Evolutionary conservation across 1,139 yeast genomes (phyloP), one percentile per base, ranked within the genome.

Genomic region (Lodderomyces theae): DNA sequence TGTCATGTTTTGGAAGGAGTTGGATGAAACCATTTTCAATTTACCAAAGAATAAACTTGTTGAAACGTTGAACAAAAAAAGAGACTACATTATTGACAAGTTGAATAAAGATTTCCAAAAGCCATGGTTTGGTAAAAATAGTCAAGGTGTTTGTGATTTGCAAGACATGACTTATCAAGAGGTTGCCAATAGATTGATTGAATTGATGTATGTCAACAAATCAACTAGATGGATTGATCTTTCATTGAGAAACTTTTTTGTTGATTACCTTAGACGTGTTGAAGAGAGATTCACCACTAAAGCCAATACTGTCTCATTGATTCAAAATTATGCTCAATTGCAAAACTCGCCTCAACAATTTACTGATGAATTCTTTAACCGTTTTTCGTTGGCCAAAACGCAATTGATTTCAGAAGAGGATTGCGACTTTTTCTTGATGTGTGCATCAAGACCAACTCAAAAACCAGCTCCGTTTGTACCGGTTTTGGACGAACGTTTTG

Each of bases 381-480:
- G 80, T 40, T 90, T 82, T 66, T 86, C 92, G 43, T 79, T 67
- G 38, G 90, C 96, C 40, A 77, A 73, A 57, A 71, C 72, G 30
- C 98, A 92, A 72, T 80, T 89, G 61, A 77, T 94, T 62, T 88
- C 87, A 56, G 95, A 95, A 61, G 97, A 90, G 72, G 99, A 92
- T 70, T 81, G 86, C 67, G 97, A 92, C 64, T 86, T 73, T 77
- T 94, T 92, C 76, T 77, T 94, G 67, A 79, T 80, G 63, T 76
- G 86, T 56, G 87, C 96, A 61, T 77, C 82, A 50, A 82, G 83
- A 62, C 96, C 96, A 54, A 62, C 72, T 46, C 97, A 90, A 71
- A 92, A 92, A 71, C 99, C 99, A 34, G 97, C 89, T 61, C 98
- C 98, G 49, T 92, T 92, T 58, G 90, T 92, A 53, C 99, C 99